These are phyloP conservation scores for Pythium folliculosum DNA, from an alignment of 352 stramenopile genomes.

Conservation along the genomic window DNA sequence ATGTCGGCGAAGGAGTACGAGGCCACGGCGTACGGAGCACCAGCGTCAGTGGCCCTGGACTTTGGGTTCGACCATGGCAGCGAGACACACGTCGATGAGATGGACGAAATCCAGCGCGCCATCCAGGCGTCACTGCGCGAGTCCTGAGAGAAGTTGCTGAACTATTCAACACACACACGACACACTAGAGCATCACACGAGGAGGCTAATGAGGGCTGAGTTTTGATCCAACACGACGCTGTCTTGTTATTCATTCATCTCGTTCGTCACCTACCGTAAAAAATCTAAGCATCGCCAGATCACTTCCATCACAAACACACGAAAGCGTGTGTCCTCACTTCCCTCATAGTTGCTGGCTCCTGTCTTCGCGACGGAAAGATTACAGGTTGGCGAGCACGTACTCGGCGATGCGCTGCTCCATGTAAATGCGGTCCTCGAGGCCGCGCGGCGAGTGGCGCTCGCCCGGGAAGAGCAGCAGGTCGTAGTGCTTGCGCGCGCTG, in stretches of 20 bases:
- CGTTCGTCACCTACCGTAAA: not conserved
- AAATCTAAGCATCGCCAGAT: slow-evolving; percentile 11
- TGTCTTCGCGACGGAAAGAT: slow-evolving; percentile 11
- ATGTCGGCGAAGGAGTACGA: slow-evolving; percentile 64
- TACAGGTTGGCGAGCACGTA: slow-evolving; percentile 82
- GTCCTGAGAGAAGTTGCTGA: too few species aligned
- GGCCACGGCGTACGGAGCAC: slow-evolving; percentile 1
- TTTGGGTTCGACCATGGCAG: slow-evolving; percentile 17
- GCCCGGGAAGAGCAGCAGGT: slow-evolving; percentile 95
- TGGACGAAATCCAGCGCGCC: slow-evolving; percentile 78
- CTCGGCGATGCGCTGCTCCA: slow-evolving; percentile 93
- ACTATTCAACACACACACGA: not conserved
- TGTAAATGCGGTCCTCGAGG: slow-evolving; percentile 93
- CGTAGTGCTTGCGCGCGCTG: slow-evolving; percentile 93
- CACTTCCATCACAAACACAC: not conserved
- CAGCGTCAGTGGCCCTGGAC: not conserved
- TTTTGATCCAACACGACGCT: not conserved
- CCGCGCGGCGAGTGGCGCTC: slow-evolving; percentile 95
- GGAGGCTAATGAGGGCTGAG: not conserved
- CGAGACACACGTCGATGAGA: slow-evolving; percentile 48
- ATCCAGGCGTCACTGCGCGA: slow-evolving; percentile 77
- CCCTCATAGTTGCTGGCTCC: not conserved
- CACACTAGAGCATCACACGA: not conserved
- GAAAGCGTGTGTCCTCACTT: not conserved
- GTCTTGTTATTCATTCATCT: not conserved